phyloP scores from a whole-genome alignment of 2,329 filamentous ascomycete species.

The Pestalotiopsis sp. region DNA sequence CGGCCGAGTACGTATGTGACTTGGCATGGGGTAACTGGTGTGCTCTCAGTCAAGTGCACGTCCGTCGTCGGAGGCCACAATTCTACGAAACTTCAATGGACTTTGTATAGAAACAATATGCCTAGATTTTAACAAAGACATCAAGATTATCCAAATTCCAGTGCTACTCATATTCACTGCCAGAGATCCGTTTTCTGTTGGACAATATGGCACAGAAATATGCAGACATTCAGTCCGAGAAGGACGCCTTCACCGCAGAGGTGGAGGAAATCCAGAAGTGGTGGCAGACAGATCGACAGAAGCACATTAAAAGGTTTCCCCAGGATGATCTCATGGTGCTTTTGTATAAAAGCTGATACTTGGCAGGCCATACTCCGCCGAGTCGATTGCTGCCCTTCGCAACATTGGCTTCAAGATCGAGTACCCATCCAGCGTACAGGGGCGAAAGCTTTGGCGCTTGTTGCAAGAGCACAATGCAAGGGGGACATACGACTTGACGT shows the following conservation, averaged over 20 bases:
- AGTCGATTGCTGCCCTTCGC: conserved; percentile 18
- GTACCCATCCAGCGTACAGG: conserved; percentile 17
- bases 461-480: conserved; percentile 17
- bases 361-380: conserved; percentile 12
- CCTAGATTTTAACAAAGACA: too few relatives aligned
- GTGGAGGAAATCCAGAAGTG: conserved; percentile 14
- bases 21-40: neutral
- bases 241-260: conserved; percentile 15
- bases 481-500: conserved; percentile 17
- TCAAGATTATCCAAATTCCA: neutral
- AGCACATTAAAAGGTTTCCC: conserved; percentile 17
- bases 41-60: neutral
- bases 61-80: neutral
- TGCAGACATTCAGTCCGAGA: conserved; percentile 13
- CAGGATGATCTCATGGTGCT: neutral
- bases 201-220: conserved; percentile 15
- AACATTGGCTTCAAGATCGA: conserved; percentile 17
- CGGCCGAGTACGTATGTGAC: neutral
- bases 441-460: conserved; percentile 16
- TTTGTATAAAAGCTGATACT: neutral
- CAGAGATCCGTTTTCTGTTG: neutral
- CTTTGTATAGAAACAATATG: neutral
- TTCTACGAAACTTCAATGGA: neutral
- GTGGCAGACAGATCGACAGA: conserved; percentile 19
- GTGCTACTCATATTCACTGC: neutral